Evolutionary conservation across 2,329 filamentous ascomycete species (phyloP).

Genomic region (Colletotrichum aenigma): DNA sequence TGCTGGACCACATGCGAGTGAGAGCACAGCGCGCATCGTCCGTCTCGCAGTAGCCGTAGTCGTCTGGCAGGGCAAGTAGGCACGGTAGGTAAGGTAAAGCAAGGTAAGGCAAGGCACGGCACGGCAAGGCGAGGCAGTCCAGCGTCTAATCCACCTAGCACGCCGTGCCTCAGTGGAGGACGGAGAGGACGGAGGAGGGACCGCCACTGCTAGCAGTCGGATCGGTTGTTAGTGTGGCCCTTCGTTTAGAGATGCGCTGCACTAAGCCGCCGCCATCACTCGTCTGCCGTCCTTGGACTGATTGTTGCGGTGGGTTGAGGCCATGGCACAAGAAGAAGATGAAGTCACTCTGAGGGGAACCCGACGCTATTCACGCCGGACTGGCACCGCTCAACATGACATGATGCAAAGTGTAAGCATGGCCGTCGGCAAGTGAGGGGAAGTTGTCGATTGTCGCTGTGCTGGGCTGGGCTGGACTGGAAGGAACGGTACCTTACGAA

Average conservation of each 20-base stretch:
- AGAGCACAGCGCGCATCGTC: background rate
- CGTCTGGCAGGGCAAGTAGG: background rate
- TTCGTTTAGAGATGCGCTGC: background rate
- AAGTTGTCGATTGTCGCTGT: background rate
- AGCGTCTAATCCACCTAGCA: background rate
- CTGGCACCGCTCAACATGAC: background rate
- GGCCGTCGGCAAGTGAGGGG: background rate
- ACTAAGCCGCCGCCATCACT: slow-evolving; percentile 13
- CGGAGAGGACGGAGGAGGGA: background rate
- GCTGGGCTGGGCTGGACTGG: background rate
- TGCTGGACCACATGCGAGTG: background rate
- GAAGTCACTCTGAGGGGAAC: background rate
- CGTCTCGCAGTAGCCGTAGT: background rate
- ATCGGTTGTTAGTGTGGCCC: background rate
- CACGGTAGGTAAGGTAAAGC: background rate
- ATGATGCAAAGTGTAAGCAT: background rate
- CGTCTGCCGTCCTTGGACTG: slow-evolving; percentile 1
- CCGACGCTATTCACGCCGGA: background rate
- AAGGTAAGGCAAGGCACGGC: background rate
- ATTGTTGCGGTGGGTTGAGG: background rate
- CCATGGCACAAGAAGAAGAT: background rate
- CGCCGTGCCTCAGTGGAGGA: background rate
- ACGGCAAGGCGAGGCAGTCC: background rate
- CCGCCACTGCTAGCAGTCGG: background rate
- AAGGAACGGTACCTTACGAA: background rate